Evolutionary conservation across 2,329 filamentous ascomycete genomes (phyloP), one percentile per base, ranked within the genome.

Genomic region (Camillea tinctor): DNA sequence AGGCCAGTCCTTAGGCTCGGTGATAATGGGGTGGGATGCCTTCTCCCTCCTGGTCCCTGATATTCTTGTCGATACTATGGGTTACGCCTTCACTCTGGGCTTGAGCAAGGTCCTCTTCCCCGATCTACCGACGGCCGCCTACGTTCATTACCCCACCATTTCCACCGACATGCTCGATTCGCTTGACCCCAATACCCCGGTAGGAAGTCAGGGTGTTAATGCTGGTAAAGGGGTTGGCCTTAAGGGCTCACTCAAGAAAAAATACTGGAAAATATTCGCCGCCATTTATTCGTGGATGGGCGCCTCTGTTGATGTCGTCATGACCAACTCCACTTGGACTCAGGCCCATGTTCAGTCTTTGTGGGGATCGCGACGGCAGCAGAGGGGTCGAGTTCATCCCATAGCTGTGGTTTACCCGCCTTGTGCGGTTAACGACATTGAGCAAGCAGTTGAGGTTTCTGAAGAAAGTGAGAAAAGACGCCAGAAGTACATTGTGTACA

Each of bases 261-360:
- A 82, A 17, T 99, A 99, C 79, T 99, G 95, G 95, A 80, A 88
- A 64, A 71, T 89, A 1, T 99, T 99, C 71, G 93, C 95, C 0
- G 79, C 80, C 51, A 75, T 96, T 1, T 99, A 99, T 77, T 88
- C 89, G 52, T 87, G 85, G 77, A 89, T 96, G 51, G 95, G 95
- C 21, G 85, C 89, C 21, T 88, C 89, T 17, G 86, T 97, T 51
- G 93, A 99, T 72, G 86, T 97, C 0, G 94, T 98, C 66, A 97
- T 98, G 92, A 97, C 95, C 60, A 99, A 99, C 76, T 97, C 92
- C 4, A 91, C 85, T 60, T 99, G 95, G 95, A 99, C 95, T 0
- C 90, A 95, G 66, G 83, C 78, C 1, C 93, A 98, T 71, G 89
- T 98, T 66, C 84, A 87, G 64, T 83, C 84, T 7, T 81, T 98